Conservation (phyloP, 257 asterid species). For the Coffea canephora region DNA sequence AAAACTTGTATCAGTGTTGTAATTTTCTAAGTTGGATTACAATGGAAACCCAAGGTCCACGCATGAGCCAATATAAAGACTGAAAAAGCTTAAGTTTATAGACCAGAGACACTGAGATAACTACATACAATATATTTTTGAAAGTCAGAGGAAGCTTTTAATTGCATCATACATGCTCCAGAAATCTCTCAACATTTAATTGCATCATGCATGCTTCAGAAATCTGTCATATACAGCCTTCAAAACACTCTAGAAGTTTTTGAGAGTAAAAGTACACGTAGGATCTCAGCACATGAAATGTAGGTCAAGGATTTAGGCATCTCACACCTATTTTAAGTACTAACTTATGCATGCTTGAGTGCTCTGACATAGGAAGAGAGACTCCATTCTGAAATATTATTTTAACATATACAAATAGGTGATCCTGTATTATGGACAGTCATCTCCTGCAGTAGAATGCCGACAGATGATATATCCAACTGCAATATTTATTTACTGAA, state of each 20-base stretch:
- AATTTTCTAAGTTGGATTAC: background rate
- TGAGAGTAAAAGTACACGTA: background rate
- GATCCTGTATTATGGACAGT: background rate
- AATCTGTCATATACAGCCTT: background rate
- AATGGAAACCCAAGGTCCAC: too few species aligned
- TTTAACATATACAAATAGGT: too few species aligned
- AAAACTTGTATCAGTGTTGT: conserved; percentile 10
- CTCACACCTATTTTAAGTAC: background rate
- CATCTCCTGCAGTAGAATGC: background rate
- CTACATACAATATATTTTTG: background rate
- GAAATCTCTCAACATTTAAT: background rate
- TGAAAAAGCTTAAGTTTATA: background rate
- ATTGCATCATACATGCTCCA: background rate
- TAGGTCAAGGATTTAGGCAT: background rate
- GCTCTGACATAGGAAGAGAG: background rate
- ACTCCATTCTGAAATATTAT: background rate
- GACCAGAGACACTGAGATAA: background rate
- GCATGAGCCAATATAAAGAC: background rate
- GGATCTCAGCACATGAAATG: too few species aligned
- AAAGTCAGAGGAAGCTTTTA: background rate
- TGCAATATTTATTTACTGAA: background rate
- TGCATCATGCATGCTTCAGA: background rate
- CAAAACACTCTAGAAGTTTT: background rate
- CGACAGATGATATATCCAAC: background rate
- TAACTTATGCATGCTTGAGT: background rate